Base-by-base conservation (phyloP, 257 asterid genomes). In the Rauvolfia tetraphylla region DNA sequence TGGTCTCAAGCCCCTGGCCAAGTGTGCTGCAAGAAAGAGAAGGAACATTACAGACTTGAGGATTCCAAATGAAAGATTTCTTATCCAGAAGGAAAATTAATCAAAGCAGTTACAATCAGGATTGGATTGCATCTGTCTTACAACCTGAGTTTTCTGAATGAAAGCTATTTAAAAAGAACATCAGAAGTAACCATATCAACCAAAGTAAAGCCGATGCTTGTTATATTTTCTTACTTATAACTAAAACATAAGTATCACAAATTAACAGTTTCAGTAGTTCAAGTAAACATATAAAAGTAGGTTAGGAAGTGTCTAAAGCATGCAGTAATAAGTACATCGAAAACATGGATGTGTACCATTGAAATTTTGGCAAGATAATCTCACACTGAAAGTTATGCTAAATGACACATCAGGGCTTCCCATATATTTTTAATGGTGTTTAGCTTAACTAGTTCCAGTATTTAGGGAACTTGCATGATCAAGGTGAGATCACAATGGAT, bases 1-100 rank as follows among this genome's bases (percentile, higher is more conserved):
- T 96, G 70, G 98, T 96, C 82, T 93, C 81, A 79, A 96, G 97
- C 78, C 98, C 98, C 86, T 96, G 99, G 42, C 99, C 99, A 80
- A 92, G 98, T 56, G 99, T 92, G 85, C 99, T 95, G 92, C 85
- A 77, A 51, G 53, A 67, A 29, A 75, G 78, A 82, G 57, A 75
- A 48, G 25, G 20, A 34, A 14, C 11, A 6, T 58, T 46, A 29
- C 57, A 67, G 54, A 74, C 59, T 67, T 67, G 20, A 39, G 49
- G 13, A 36, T 66, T 66, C 48, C 8, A 15, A 36, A 34, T 66
- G 49, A 66, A 66, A 66, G 71, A 36, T 66, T 65, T 34, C 14
- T 34, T 29, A 2, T 1, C 34, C 5, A 27, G 68, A 62, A 33
- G 46, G 70, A 8, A 66, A 20, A 66, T 66, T 49, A n/a, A 18